phyloP scores from a whole-genome alignment of 805 yeast species.

The Candida peoriensis region DNA sequence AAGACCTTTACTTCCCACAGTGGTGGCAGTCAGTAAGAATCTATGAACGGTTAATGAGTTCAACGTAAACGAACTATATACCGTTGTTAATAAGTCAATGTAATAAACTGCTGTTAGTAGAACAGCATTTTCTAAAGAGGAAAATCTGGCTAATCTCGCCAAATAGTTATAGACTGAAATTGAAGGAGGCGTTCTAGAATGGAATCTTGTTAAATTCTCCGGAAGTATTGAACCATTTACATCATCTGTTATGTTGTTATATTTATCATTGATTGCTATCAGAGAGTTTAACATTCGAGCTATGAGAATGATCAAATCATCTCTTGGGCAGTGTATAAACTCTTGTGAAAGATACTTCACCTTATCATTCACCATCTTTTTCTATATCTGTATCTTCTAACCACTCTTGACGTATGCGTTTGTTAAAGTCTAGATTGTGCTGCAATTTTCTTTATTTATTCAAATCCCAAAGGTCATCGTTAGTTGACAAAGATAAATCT shows the following conservation, averaged over 20 bases:
- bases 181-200: conserved; percentile 87
- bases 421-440: no score
- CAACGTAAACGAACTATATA: conserved; percentile 74
- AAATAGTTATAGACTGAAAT: conserved; percentile 78
- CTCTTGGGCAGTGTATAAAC: conserved; percentile 62
- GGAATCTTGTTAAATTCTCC: conserved; percentile 72
- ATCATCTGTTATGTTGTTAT: conserved; percentile 23
- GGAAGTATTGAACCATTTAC: conserved; percentile 27
- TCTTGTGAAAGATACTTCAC: conserved; percentile 23
- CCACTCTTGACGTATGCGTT: no score
- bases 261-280: conserved; percentile 66
- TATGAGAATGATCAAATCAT: conserved; percentile 66
- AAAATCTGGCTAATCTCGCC: conserved; percentile 72
- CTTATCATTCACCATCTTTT: no score
- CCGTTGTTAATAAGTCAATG: conserved; percentile 76
- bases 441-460: no score
- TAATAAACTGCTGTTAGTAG: conserved; percentile 81
- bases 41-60: conserved; percentile 93
- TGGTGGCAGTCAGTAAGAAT: conserved; percentile 83
- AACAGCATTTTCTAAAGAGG: conserved; percentile 80
- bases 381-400: no score
- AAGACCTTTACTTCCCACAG: conserved; percentile 83
- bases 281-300: conserved; percentile 77
- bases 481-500: no score
- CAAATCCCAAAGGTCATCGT: no score